Conservation (phyloP, 2,329 filamentous ascomycete genomes). For the Tolypocladium capitatum region DNA sequence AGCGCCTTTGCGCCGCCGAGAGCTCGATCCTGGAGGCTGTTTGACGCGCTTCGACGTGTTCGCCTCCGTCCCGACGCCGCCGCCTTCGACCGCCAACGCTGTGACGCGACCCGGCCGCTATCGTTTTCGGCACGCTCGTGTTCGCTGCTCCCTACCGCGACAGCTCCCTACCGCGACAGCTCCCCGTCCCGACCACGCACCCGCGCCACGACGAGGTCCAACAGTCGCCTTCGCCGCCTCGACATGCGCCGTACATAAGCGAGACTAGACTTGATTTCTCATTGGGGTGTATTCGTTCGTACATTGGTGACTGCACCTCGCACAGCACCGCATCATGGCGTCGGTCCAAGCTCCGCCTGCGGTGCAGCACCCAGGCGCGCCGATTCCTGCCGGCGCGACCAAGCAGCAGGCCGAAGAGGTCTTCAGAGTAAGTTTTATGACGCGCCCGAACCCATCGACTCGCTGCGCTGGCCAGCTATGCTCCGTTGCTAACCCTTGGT, state of each 20-base stretch:
- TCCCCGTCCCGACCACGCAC: not conserved
- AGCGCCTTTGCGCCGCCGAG: slow-evolving; percentile 5
- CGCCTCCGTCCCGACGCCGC: slow-evolving; percentile 10
- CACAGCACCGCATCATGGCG: slow-evolving; percentile 47
- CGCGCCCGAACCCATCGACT: not conserved
- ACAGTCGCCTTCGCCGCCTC: slow-evolving; percentile 11
- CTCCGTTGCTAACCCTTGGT: not conserved
- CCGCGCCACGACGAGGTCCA: slow-evolving; percentile 9
- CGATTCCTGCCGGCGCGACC: slow-evolving; percentile 54
- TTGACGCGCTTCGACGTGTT: slow-evolving; percentile 15
- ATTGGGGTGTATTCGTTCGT: slow-evolving; percentile 14
- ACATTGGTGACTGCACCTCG: slow-evolving; percentile 7
- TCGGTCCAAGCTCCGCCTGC: slow-evolving; percentile 62
- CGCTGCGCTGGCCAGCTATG: not conserved
- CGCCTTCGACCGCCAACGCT: slow-evolving; percentile 4
- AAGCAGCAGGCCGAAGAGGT: slow-evolving; percentile 68
- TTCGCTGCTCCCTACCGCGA: slow-evolving; percentile 7
- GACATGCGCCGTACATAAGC: slow-evolving; percentile 26
- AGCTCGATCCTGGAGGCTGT: slow-evolving; percentile 3
- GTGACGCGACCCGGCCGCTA: slow-evolving; percentile 12
- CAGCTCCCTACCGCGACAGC: slow-evolving; percentile 10
- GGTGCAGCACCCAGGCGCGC: slow-evolving; percentile 51
- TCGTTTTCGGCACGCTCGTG: slow-evolving; percentile 1
- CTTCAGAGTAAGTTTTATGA: slow-evolving; percentile 40
- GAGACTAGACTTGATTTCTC: slow-evolving; percentile 9